Base-by-base conservation (phyloP, 108 stramenopile species). In the Cyclotella choctawhatcheeana region DNA sequence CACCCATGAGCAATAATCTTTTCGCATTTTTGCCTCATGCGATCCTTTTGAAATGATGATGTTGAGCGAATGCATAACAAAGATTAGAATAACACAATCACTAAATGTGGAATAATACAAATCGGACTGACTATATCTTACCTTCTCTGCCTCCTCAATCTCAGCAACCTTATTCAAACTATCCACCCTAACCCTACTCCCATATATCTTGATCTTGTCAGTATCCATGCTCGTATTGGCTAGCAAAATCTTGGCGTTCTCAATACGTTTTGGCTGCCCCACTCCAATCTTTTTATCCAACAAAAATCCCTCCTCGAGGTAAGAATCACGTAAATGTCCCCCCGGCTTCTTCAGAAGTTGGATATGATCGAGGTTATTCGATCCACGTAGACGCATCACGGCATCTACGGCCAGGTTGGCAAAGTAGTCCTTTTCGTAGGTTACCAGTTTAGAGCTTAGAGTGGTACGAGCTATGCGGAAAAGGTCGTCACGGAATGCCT, bases 121-220 rank as follows among this genome's bases (percentile, higher is more conserved):
- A 48, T n/a, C 27, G 26, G 25, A 54, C 5, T 5, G 25, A 54
- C 27, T 50, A 2, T 24, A 58, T 40, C 74, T 24, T 60, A 82
- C 82, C 74, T 97, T 98, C 70, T 99, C 99, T 2, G 98, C 99
- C 68, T 94, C 88, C 84, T 99, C 99, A 82, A 99, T 99, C 67
- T 97, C 98, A 13, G 99, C 98, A 52, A 99, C 98, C 80, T 98
- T 97, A 67, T 85, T 88, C 85, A 99, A 83, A 30, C 85, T 84
- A 74, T 98, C 97, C 5, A 99, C 98, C 56, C 94, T 86, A 22
- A 99, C 99, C 22, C 97, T 89, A 50, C 93, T 94, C n/a, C 99
- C 99, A 74, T 99, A 99, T 55, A 99, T 99, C 76, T 99, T 99
- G 83, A 99, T 99, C 81, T 99, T 99, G 75, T 99, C 99, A 5